Evolutionary conservation across 2,329 filamentous ascomycete species (phyloP).

Genomic region (Dothistroma septosporum): DNA sequence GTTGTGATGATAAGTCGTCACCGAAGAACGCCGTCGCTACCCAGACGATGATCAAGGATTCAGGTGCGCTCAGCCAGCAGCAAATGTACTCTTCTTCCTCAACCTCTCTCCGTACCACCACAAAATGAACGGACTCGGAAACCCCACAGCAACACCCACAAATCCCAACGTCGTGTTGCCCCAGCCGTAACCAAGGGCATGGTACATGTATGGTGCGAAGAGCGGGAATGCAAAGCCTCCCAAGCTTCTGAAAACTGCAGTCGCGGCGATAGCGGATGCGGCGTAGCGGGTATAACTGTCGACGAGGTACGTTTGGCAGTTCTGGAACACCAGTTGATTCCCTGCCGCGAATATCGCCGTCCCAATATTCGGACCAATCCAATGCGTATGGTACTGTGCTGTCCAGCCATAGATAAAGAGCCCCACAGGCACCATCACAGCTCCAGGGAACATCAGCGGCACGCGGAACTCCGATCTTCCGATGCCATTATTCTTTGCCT

Average conservation of each 20-base stretch:
- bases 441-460: conserved; percentile 54
- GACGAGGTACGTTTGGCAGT: conserved; percentile 60
- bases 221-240: conserved; percentile 58
- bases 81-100: conserved; percentile 35
- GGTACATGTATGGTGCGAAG: conserved; percentile 53
- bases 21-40: neutral
- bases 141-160: conserved; percentile 50
- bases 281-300: conserved; percentile 50
- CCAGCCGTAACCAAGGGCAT: conserved; percentile 46
- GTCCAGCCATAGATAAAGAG: conserved; percentile 59
- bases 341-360: conserved; percentile 53
- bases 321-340: conserved; percentile 55
- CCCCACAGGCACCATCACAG: conserved; percentile 51
- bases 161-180: conserved; percentile 55
- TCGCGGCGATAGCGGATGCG: conserved; percentile 51
- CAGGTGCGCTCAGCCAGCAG: conserved; percentile 25
- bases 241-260: conserved; percentile 53
- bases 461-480: conserved; percentile 44
- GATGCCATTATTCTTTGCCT: conserved; percentile 36
- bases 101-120: conserved; percentile 41
- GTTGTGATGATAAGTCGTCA: neutral
- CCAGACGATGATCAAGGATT: neutral
- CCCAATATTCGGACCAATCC: conserved; percentile 60
- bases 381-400: conserved; percentile 51
- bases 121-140: conserved; percentile 46